Conservation (phyloP, 2,329 filamentous ascomycete genomes). For the Neopestalotiopsis sp. region DNA sequence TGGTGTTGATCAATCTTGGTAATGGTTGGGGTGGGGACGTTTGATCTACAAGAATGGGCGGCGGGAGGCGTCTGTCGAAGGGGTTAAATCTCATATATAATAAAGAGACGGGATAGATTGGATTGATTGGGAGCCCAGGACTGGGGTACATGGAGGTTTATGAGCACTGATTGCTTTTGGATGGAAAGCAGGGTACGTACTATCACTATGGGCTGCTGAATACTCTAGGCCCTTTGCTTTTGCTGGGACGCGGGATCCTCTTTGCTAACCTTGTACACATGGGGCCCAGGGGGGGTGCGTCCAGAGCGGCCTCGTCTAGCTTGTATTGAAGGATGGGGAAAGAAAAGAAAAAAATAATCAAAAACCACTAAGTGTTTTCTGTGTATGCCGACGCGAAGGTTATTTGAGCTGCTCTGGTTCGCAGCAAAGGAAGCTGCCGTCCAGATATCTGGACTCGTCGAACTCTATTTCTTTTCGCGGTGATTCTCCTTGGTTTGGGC, state of each 20-base stretch:
- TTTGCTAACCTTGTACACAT: slow-evolving; percentile 13
- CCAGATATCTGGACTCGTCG: background rate
- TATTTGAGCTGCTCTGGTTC: too few species aligned
- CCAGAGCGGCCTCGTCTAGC: slow-evolving; percentile 19
- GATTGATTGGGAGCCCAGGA: slow-evolving; percentile 25
- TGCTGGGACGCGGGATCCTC: slow-evolving; percentile 20
- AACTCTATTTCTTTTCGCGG: background rate
- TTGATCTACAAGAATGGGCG: slow-evolving; percentile 36
- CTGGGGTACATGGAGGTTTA: background rate
- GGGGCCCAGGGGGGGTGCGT: slow-evolving; percentile 11
- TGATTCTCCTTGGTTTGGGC: background rate
- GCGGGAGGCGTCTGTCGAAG: slow-evolving; percentile 39
- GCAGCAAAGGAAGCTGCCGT: background rate
- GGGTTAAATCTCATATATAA: slow-evolving; percentile 15
- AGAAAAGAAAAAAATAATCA: too few species aligned
- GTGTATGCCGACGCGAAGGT: too few species aligned
- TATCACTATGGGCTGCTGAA: slow-evolving; percentile 15
- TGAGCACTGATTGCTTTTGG: slow-evolving; percentile 21
- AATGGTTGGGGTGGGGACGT: slow-evolving; percentile 36
- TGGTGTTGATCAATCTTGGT: slow-evolving; percentile 18
- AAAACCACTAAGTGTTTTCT: too few species aligned
- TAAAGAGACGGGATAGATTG: slow-evolving; percentile 36
- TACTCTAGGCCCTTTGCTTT: slow-evolving; percentile 16
- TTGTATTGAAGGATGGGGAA: slow-evolving; percentile 19
- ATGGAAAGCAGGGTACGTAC: too few species aligned